A percentile compares a stretch with the other conserved stretches of the same genome.
These are phyloP conservation scores for Blastosporella zonata DNA, from an alignment of 1,284 basidiomycete genomes.

Conservation along the genomic window DNA sequence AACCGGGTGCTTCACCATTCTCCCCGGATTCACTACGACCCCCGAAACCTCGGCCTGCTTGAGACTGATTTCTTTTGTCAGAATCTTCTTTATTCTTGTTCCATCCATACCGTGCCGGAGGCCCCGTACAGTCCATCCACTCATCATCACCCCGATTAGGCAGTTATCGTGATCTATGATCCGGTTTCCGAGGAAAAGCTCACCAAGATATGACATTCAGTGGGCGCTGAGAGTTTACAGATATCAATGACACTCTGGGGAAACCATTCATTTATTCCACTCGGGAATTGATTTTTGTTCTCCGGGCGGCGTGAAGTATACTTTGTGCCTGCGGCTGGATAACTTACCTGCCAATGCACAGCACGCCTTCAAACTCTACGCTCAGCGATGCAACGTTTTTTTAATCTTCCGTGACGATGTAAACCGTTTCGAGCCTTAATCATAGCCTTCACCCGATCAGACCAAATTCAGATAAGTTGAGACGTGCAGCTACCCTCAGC, in stretches of 20 bases:
- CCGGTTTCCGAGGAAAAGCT: conserved; percentile 23
- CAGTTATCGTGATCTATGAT: conserved; percentile 26
- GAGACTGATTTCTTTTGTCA: conserved; percentile 9
- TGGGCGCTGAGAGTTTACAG: neutral
- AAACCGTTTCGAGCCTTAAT: conserved; percentile 13
- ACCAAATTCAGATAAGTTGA: conserved; percentile 10
- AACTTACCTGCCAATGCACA: neutral
- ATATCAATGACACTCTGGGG: conserved; percentile 8
- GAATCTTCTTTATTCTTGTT: conserved; percentile 13
- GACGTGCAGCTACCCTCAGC: conserved; percentile 15
- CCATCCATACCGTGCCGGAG: conserved; percentile 8
- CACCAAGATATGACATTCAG: neutral
- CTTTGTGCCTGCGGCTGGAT: conserved; percentile 19
- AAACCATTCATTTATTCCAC: conserved; percentile 12
- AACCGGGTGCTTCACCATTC: conserved; percentile 6
- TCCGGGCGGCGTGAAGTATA: conserved; percentile 7
- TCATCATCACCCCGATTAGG: conserved; percentile 20
- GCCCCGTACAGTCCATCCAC: conserved; percentile 11
- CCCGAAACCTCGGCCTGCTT: conserved; percentile 14
- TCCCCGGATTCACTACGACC: neutral
- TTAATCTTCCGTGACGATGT: conserved; percentile 28
- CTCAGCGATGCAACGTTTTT: conserved; percentile 35
- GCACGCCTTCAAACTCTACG: too few species aligned
- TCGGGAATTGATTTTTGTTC: conserved; percentile 3
- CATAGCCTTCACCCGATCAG: conserved; percentile 13